Base-by-base conservation (phyloP, 768 basidiomycete species). In the Bullera alba region DNA sequence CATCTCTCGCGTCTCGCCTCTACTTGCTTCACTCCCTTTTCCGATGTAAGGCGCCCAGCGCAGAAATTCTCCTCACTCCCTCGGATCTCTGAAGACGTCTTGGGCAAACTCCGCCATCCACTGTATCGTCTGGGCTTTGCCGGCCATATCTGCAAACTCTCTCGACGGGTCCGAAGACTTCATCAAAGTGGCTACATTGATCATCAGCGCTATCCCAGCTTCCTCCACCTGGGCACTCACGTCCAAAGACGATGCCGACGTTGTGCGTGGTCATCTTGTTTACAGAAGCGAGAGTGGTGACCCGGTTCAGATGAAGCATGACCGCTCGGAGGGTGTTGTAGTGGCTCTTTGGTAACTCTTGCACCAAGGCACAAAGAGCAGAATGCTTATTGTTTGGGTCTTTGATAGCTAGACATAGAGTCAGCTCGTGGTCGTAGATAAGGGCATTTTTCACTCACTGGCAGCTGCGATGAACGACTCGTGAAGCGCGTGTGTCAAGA, bases 211-310 rank as follows among this genome's bases (percentile, higher is more conserved):
- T 3, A 15, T 2, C 17, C 15, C 35, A 16, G 22, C 19, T 29
- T 26, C 29, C 16, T 7, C 6, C 27, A 36, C 34, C 6, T 27
- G 30, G 46, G 23, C 14, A 83, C 93, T 75, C 72, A 97, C 93
- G 95, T 61, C 95, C 95, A 73, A 97, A 96, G 35, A 99, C 92
- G 26, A 97, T 91, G 5, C 95, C 95, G 19, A 99, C 75, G 65
- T 97, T 99, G 56, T 91, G 80, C 2, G 89, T 85, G 43, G 82
- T 88, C 95, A 99, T 99, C 46, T 90, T 77, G 73, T 99, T 99
- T 42, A 75, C 77, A 35, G 84, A 81, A 48, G 79, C 79, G 28
- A 77, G 78, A 51, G 82, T 77, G 60, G 81, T 81, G 26, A 97
- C 79, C 46, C 79, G 78, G 67, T 92, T 76, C 21, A 99, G 75